These are phyloP conservation scores for Penicillium egyptiacum DNA, from an alignment of 495 filamentous ascomycete species.

Conservation along the genomic window DNA sequence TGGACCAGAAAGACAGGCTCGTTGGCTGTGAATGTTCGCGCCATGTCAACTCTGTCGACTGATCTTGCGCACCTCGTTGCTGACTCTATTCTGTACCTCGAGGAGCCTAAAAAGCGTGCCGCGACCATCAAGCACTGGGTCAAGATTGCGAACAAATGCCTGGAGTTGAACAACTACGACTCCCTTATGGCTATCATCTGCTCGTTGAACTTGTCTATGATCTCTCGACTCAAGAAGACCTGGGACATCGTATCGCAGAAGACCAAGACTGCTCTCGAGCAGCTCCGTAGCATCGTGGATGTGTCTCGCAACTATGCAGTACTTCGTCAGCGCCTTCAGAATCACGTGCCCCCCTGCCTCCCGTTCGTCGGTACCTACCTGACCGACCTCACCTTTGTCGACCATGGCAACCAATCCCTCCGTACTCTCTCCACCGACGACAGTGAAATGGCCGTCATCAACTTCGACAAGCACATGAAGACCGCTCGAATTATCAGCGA, in stretches of 20 bases:
- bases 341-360: constrained; percentile 87
- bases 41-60: constrained; percentile 90
- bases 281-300: constrained; percentile 79
- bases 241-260: constrained; percentile 90
- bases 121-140: constrained; percentile 96
- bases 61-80: constrained; percentile 90
- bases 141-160: constrained; percentile 85
- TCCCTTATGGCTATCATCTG: constrained; percentile 96
- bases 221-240: constrained; percentile 84
- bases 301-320: constrained; percentile 86
- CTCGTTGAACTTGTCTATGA: constrained; percentile 86
- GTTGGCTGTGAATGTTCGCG: constrained; percentile 86
- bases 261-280: constrained; percentile 75
- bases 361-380: constrained; percentile 97
- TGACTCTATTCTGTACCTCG: constrained; percentile 85
- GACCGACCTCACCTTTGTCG: constrained; percentile 75
- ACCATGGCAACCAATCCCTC: constrained; percentile 82
- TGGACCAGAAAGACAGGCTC: constrained; percentile 85
- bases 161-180: constrained; percentile 93
- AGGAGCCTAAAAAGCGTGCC: constrained; percentile 90
- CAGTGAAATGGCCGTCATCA: constrained; percentile 78
- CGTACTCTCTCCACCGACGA: constrained; percentile 49
- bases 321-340: constrained; percentile 83
- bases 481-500: constrained; percentile 95
- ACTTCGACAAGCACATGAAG: constrained; percentile 96